Evolutionary conservation across 345 rosid species (phyloP).

Genomic region (Populus nigra): DNA sequence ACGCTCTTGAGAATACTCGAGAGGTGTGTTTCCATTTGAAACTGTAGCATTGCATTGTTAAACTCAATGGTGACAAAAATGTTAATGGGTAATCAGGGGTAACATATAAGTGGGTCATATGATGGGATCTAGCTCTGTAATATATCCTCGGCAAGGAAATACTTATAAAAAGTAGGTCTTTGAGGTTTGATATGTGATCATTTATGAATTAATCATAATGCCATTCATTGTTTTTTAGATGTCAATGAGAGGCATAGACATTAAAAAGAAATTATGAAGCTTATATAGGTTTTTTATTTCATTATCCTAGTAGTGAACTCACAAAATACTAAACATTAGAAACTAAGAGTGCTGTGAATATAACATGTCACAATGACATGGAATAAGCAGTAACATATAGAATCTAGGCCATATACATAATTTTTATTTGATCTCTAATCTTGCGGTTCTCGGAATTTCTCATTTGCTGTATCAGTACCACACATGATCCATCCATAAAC

Average conservation of each 20-base stretch:
- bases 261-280: neutral
- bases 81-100: neutral
- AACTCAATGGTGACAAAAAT: neutral
- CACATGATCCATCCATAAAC: neutral
- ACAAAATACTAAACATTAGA: neutral
- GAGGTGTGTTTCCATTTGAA: slow-evolving; percentile 58
- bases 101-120: neutral
- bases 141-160: neutral
- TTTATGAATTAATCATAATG: neutral
- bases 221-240: neutral
- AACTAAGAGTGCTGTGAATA: neutral
- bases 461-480: neutral
- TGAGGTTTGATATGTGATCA: neutral
- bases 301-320: neutral
- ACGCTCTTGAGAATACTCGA: slow-evolving; percentile 49
- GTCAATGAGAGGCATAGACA: neutral
- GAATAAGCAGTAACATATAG: neutral
- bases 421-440: neutral
- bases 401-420: neutral
- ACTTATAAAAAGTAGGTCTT: neutral
- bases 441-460: neutral
- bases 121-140: neutral
- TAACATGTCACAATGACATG: neutral
- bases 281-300: neutral
- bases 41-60: neutral